These are phyloP conservation scores for Bolboschoenus planiculmis DNA, from an alignment of 176 grass and related monocot genomes.

Conservation along the genomic window DNA sequence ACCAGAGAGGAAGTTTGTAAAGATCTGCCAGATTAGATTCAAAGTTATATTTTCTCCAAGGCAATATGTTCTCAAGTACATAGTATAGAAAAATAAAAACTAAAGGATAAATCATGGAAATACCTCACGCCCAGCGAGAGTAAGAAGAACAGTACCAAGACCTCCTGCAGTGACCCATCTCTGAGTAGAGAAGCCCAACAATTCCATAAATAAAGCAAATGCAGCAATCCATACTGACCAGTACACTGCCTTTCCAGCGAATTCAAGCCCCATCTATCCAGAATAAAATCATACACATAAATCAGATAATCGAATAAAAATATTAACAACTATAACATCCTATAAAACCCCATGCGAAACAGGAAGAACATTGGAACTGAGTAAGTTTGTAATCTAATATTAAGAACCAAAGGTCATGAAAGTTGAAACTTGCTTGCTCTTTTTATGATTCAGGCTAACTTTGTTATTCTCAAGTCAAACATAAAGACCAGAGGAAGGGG, in stretches of 20 bases:
- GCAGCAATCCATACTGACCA: conserved; percentile 91
- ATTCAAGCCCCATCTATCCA: conserved; percentile 89
- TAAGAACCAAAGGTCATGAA: neutral
- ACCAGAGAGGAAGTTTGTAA: conserved; percentile 97
- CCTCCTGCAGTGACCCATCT: conserved; percentile 95
- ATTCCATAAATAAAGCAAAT: conserved; percentile 87
- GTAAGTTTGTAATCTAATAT: neutral
- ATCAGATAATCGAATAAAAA: neutral
- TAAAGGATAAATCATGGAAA: conserved; percentile 12
- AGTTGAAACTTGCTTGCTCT: neutral
- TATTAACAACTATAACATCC: neutral
- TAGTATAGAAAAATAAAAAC: neutral
- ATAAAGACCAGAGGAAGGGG: neutral
- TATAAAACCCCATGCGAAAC: neutral
- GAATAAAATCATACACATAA: conserved; percentile 24
- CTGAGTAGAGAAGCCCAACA: conserved; percentile 95
- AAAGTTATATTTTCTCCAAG: neutral
- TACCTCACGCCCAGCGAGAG: conserved; percentile 98
- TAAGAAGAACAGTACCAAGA: conserved; percentile 94
- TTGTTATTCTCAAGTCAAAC: neutral
- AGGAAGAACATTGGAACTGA: neutral
- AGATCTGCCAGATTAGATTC: conserved; percentile 48
- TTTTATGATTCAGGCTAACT: neutral
- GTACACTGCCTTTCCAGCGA: conserved; percentile 77
- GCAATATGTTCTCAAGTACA: neutral